Percentiles rank a stretch among this genome's conserved stretches.
These are phyloP conservation scores for Pezicula neosporulosa DNA, from an alignment of 2,329 filamentous ascomycete genomes.

Conservation along the genomic window DNA sequence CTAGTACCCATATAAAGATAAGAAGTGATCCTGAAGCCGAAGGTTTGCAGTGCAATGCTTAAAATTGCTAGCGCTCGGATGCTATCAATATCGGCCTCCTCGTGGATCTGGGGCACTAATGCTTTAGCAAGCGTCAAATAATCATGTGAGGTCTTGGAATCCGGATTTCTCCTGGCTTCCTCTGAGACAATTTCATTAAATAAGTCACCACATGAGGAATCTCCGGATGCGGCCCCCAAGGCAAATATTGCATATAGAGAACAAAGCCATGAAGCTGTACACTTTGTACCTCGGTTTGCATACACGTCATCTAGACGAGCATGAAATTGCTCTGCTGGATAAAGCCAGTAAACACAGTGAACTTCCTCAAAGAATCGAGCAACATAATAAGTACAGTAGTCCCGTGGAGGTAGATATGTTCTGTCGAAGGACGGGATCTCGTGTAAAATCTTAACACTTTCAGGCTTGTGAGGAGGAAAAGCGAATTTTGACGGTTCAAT, in stretches of 20 bases:
- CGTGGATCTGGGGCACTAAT: constrained; percentile 12
- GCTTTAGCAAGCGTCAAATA: constrained; percentile 15
- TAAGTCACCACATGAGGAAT: neutral
- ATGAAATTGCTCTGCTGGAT: constrained; percentile 15
- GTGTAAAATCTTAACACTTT: neutral
- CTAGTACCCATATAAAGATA: constrained; percentile 17
- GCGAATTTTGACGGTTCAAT: constrained; percentile 9
- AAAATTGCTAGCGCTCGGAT: constrained; percentile 15
- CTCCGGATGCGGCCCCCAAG: constrained; percentile 9
- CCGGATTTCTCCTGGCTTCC: neutral
- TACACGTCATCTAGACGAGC: constrained; percentile 13
- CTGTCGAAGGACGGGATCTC: constrained; percentile 4
- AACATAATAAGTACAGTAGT: constrained; percentile 14
- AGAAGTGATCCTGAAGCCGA: constrained; percentile 13
- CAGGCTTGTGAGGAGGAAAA: constrained; percentile 13
- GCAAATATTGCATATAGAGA: constrained; percentile 16
- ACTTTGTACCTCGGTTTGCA: constrained; percentile 2
- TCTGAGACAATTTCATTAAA: neutral
- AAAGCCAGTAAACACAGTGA: constrained; percentile 17
- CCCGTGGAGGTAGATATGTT: constrained; percentile 13
- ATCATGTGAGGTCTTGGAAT: constrained; percentile 9
- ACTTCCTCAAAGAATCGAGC: constrained; percentile 15
- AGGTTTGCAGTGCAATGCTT: constrained; percentile 13
- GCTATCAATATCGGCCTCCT: constrained; percentile 17
- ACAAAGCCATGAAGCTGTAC: constrained; percentile 15